A percentile compares a stretch with the other conserved stretches of the same genome.
phyloP scores from a whole-genome alignment of 2,329 filamentous ascomycete genomes.

The Pestalotiopsis sp. region DNA sequence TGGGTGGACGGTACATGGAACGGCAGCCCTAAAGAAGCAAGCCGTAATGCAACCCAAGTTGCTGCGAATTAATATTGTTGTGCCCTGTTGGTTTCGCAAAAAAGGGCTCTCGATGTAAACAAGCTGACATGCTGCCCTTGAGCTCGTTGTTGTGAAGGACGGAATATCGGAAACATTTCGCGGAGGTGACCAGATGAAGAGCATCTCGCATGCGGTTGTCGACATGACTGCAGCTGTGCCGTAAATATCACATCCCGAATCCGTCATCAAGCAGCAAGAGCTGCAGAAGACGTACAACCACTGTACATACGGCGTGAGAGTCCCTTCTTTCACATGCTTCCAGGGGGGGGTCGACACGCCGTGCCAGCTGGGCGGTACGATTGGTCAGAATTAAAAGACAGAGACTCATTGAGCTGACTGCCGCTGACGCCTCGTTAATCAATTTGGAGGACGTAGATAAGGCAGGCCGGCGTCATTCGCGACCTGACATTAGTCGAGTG shows the following conservation, averaged over 20 bases:
- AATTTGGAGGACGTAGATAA: not conserved
- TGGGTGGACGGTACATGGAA: not conserved
- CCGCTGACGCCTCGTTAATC: not conserved
- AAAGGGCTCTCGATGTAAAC: not conserved
- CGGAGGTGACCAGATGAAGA: not conserved
- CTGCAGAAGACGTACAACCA: not conserved
- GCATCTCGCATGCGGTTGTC: not conserved
- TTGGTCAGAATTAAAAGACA: not conserved
- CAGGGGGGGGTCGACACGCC: not conserved
- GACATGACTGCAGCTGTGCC: not conserved
- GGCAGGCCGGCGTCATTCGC: not conserved
- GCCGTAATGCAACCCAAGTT: not conserved
- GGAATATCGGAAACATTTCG: not conserved
- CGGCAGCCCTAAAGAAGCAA: not conserved
- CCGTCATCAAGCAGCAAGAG: conserved; percentile 3
- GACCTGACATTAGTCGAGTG: not conserved
- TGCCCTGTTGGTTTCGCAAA: not conserved
- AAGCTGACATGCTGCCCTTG: not conserved
- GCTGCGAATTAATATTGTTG: not conserved
- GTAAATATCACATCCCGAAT: not conserved
- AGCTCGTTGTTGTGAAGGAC: not conserved
- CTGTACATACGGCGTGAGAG: not conserved
- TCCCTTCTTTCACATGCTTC: not conserved
- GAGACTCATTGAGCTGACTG: not conserved
- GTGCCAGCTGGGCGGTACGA: not conserved